These are phyloP conservation scores for Allium cepa DNA, from an alignment of 106 monocot genomes.

Conservation along the genomic window DNA sequence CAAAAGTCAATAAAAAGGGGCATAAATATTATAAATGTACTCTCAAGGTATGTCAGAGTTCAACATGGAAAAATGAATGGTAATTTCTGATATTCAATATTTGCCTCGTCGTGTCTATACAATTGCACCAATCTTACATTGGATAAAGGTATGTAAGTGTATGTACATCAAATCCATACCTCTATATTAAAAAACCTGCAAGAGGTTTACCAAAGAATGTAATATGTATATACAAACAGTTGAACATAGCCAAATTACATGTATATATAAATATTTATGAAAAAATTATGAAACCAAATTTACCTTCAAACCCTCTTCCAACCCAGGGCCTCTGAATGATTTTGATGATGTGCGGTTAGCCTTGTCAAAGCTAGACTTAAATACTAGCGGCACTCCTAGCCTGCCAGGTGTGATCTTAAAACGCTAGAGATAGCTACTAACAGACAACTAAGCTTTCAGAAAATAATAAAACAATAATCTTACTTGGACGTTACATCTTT, in stretches of 20 bases:
- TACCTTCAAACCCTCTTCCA: slow-evolving; percentile 98
- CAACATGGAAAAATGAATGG: too few species aligned
- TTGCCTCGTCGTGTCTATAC: too few species aligned
- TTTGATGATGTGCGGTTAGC: slow-evolving; percentile 94
- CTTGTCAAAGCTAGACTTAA: slow-evolving; percentile 98
- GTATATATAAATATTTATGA: neutral
- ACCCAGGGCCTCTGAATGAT: slow-evolving; percentile 88
- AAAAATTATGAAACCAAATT: neutral
- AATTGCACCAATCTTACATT: too few species aligned
- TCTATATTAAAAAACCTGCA: neutral
- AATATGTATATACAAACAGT: neutral
- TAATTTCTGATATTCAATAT: too few species aligned
- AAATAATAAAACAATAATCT: neutral
- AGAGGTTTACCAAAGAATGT: neutral
- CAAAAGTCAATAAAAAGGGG: too few species aligned
- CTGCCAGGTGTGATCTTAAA: slow-evolving; percentile 12
- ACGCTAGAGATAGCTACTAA: neutral
- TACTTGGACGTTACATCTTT: slow-evolving; percentile 65
- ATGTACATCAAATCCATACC: neutral
- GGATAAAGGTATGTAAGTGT: too few species aligned
- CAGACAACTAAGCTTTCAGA: neutral
- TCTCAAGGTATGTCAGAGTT: too few species aligned
- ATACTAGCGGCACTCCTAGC: slow-evolving; percentile 74
- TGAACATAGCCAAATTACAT: neutral
- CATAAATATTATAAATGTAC: too few species aligned